phyloP scores from a whole-genome alignment of 805 yeast genomes.

The Wickerhamomyces queroliae region DNA sequence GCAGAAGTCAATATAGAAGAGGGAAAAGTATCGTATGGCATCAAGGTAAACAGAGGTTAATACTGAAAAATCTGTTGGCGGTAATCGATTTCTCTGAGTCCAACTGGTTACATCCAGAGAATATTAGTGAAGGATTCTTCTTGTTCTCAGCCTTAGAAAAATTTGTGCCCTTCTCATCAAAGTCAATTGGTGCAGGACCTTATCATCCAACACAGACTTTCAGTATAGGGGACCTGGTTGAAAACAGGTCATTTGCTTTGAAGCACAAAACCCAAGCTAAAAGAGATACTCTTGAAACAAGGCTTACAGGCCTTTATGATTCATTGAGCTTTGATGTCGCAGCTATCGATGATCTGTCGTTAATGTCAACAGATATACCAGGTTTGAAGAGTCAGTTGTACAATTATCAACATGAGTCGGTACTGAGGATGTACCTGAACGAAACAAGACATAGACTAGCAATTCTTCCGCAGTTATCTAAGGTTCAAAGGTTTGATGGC shows the following conservation, averaged over 20 bases:
- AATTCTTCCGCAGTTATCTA: conserved; percentile 30
- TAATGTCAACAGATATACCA: conserved; percentile 19
- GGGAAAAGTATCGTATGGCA: conserved; percentile 30
- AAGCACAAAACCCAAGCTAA: too few relatives aligned
- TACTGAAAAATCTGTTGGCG: conserved; percentile 31
- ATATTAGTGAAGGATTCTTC: conserved; percentile 2
- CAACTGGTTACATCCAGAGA: conserved; percentile 28
- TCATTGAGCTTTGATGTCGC: conserved; percentile 7
- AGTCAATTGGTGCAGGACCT: conserved; percentile 9
- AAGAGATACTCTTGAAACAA: conserved; percentile 9
- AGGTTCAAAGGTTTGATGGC: conserved; percentile 4
- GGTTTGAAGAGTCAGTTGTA: conserved; percentile 51
- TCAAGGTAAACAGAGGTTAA: conserved; percentile 22
- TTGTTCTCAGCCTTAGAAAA: conserved; percentile 14
- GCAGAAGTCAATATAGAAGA: conserved; percentile 29
- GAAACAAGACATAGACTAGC: conserved; percentile 34
- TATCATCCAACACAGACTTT: conserved; percentile 5
- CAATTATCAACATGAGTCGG: conserved; percentile 54
- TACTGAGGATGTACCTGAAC: conserved; percentile 51
- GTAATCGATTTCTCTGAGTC: conserved; percentile 35
- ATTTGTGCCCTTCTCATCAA: conserved; percentile 12
- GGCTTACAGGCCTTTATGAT: conserved; percentile 12
- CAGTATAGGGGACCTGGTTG: too few relatives aligned
- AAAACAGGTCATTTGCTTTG: too few relatives aligned
- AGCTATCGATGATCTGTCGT: conserved; percentile 5